Evolutionary conservation across 306 rosid genomes (phyloP).

Genomic region (Morella rubra): DNA sequence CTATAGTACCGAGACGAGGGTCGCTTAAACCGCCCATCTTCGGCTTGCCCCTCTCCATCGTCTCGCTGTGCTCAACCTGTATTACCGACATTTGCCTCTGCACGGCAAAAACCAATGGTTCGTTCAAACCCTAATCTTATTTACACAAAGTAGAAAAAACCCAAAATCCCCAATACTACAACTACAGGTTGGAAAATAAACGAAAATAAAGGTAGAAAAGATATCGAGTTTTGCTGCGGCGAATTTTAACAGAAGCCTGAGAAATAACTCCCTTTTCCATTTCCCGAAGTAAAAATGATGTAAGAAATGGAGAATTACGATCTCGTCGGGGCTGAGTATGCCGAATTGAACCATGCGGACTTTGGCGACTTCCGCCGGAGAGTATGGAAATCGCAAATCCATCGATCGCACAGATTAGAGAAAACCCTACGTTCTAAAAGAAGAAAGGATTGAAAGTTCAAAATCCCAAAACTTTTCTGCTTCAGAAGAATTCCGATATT

Average conservation of each 20-base stretch:
- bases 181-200: background rate
- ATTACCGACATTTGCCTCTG: constrained; percentile 99
- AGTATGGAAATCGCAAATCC: constrained; percentile 92
- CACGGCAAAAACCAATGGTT: constrained; percentile 19
- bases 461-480: background rate
- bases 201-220: background rate
- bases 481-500: background rate
- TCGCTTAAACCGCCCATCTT: constrained; percentile 88
- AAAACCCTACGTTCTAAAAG: constrained; percentile 34
- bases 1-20: constrained; percentile 91
- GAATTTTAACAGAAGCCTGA: background rate
- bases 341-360: constrained; percentile 92
- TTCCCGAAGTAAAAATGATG: background rate
- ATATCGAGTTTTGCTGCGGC: background rate
- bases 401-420: constrained; percentile 35
- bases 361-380: constrained; percentile 98
- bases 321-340: constrained; percentile 90
- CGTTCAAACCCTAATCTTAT: constrained; percentile 8
- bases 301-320: constrained; percentile 49
- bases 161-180: background rate
- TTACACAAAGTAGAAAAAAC: background rate
- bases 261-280: background rate
- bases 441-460: constrained; percentile 22
- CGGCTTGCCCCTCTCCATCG: constrained; percentile 88
- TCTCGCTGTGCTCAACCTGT: constrained; percentile 91